phyloP scores from a whole-genome alignment of 331 rosid genomes.

The Acacia pycnantha region DNA sequence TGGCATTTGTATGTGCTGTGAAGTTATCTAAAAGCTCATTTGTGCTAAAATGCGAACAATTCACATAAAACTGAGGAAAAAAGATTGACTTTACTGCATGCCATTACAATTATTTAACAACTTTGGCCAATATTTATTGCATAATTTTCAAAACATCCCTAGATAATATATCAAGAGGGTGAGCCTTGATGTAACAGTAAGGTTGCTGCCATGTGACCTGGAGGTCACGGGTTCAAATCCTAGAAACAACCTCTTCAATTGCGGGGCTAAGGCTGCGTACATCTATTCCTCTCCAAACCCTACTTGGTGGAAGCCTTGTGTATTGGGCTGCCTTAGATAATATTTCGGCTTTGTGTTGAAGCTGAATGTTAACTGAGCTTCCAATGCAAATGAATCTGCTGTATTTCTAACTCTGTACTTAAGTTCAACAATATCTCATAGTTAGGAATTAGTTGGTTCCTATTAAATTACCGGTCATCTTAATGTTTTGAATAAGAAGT shows the following conservation, averaged over 20 bases:
- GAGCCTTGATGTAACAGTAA: too few species aligned
- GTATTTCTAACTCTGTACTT: constrained; percentile 5
- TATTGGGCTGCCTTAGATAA: not conserved
- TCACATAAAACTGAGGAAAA: not conserved
- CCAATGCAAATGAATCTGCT: not conserved
- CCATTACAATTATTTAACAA: not conserved
- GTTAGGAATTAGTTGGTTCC: constrained; percentile 12
- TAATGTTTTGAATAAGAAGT: constrained; percentile 10
- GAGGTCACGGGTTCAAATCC: too few species aligned
- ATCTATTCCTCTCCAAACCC: too few species aligned
- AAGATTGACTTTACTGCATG: not conserved
- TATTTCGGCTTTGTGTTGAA: constrained; percentile 1
- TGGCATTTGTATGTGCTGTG: not conserved
- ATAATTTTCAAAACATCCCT: not conserved
- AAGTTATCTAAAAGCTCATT: not conserved
- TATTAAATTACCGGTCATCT: constrained; percentile 12
- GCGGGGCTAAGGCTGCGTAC: too few species aligned
- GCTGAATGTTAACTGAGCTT: constrained; percentile 9
- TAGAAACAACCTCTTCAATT: too few species aligned
- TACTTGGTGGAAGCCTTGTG: too few species aligned
- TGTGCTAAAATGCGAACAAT: constrained; percentile 5
- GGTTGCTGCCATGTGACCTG: too few species aligned
- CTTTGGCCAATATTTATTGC: not conserved
- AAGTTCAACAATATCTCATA: not conserved
- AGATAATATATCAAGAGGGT: not conserved